phyloP scores from a whole-genome alignment of 140 eudicot species.

The Bidens hawaiensis region DNA sequence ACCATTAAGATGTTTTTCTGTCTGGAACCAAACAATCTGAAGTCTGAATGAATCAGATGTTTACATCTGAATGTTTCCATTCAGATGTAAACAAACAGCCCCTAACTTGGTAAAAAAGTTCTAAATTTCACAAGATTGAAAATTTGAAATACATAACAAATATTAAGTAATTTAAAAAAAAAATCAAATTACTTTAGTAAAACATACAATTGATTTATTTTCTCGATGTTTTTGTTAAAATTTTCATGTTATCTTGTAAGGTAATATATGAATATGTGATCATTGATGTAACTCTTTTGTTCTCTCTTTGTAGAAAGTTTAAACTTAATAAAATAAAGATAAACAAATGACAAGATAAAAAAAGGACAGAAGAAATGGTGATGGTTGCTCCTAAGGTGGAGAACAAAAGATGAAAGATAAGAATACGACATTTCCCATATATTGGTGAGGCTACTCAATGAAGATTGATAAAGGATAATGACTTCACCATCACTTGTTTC shows the following conservation, averaged over 20 bases:
- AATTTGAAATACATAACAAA: too few relatives aligned
- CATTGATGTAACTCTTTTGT: too few relatives aligned
- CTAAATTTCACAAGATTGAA: too few relatives aligned
- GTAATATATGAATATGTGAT: not conserved
- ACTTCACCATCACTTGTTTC: slow-evolving; percentile 16
- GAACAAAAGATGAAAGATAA: slow-evolving; percentile 30
- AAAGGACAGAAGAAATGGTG: slow-evolving; percentile 10
- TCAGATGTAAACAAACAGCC: too few relatives aligned
- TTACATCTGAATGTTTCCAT: too few relatives aligned
- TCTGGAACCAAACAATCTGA: too few relatives aligned
- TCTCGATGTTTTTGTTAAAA: not conserved
- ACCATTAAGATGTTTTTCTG: too few relatives aligned
- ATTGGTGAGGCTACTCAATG: slow-evolving; percentile 20
- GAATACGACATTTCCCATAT: slow-evolving; percentile 31
- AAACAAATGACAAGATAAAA: not conserved
- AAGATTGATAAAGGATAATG: slow-evolving; percentile 11
- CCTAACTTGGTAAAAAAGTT: too few relatives aligned
- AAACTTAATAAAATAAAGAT: not conserved
- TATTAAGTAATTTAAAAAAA: too few relatives aligned
- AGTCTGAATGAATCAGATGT: too few relatives aligned
- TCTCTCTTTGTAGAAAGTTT: too few relatives aligned
- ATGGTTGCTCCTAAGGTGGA: slow-evolving; percentile 35
- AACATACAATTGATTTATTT: not conserved
- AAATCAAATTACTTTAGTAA: too few relatives aligned
- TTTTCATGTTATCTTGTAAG: not conserved